These are phyloP conservation scores for Cenchrus fungigraminus DNA, from an alignment of 176 grass and related monocot species.

Conservation along the genomic window DNA sequence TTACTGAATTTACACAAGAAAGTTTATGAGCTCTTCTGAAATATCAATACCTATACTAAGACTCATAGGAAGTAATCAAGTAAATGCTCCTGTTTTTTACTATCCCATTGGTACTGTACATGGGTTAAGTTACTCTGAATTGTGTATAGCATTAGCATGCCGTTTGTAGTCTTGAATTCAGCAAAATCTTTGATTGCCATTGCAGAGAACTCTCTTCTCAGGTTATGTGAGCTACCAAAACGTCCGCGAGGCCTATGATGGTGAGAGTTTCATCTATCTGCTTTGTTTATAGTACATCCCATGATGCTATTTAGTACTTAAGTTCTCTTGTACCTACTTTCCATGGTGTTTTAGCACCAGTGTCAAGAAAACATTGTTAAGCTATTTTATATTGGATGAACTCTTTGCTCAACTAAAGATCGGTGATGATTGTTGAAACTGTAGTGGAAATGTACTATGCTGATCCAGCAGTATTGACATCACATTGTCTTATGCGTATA, in stretches of 20 bases:
- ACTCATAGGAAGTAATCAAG: background rate
- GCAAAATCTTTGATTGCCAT: slow-evolving; percentile 37
- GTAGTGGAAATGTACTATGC: background rate
- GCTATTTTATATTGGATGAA: slow-evolving; percentile 4
- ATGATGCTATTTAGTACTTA: background rate
- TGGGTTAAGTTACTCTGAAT: background rate
- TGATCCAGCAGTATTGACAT: background rate
- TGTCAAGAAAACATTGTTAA: slow-evolving; percentile 9
- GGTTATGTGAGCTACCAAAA: slow-evolving; percentile 93
- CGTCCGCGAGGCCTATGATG: slow-evolving; percentile 87
- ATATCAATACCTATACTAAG: background rate
- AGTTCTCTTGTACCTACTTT: background rate
- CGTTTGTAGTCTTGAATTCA: slow-evolving; percentile 14
- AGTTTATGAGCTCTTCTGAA: background rate
- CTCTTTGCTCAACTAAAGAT: background rate
- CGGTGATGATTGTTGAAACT: background rate
- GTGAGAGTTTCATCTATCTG: slow-evolving; percentile 41
- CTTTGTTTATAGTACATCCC: background rate
- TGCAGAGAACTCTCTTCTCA: slow-evolving; percentile 95
- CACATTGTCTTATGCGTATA: slow-evolving; percentile 9
- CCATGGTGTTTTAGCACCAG: background rate
- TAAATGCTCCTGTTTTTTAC: background rate
- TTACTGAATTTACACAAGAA: background rate
- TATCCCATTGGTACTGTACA: background rate
- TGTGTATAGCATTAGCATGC: background rate